Base-by-base conservation (phyloP, 345 rosid species). In the Gossypium raimondii region DNA sequence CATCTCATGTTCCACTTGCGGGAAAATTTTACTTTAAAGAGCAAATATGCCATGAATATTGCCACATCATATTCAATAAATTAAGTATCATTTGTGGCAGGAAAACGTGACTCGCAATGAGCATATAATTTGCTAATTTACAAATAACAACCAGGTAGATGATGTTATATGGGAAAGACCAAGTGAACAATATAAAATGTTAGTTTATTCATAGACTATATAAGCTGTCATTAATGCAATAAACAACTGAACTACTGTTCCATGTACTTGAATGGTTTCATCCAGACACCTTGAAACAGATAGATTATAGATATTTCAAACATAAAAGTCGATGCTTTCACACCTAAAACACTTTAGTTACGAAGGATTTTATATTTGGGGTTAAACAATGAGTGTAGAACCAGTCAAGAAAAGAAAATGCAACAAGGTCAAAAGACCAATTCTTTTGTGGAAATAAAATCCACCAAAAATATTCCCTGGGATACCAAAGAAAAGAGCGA, bases 1-100 rank as follows among this genome's bases (percentile, higher is more conserved):
- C 51, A 65, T 65, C 51, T 65, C 27, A 65, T 65, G 12, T 64
- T 65, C 69, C 16, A 65, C 69, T 65, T n/a, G 51, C 43, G 43
- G 69, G 20, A 65, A 65, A 43, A 65, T 4, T 4, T 4, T 65
- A 18, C 29, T 65, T 65, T 18, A 65, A n/a, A 41, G 3, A 41
- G 41, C 51, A 41, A n/a, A 43, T 0, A 44, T 11, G 27, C 18
- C 68, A 41, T 17, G 47, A 11, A 43, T 43, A 64, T 64, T 65
- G 27, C 51, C 69, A n/a, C 25, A 18, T 41, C 51, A 43, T 18
- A 18, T n/a, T 65, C 43, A 64, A 43, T n/a, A 41, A n/a, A 17
- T 64, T 64, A 24, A 64, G 16, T n/a, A 45, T 20, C 51, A 13
- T 43, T n/a, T 44, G 17, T 20, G 34, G 70, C 17, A 44, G 34